A percentile compares a stretch with the other conserved stretches of the same genome.
These are phyloP conservation scores for Sanghuangporus weigelae DNA, from an alignment of 1,284 basidiomycete genomes.

Conservation along the genomic window DNA sequence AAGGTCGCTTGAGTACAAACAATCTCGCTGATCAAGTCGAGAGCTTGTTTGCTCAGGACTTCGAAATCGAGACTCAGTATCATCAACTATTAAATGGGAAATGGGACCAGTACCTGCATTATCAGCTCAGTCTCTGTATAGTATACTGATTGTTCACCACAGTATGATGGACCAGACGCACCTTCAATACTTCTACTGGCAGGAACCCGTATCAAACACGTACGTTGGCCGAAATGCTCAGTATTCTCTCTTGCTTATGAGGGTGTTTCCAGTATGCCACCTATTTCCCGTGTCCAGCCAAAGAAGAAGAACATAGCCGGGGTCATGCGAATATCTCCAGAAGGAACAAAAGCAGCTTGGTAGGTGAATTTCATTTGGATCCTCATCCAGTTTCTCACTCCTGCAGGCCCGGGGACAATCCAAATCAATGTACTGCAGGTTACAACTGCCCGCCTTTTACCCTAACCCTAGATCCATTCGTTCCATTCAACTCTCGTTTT, in stretches of 20 bases:
- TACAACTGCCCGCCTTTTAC: slow-evolving; percentile 50
- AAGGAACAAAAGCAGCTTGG: slow-evolving; percentile 55
- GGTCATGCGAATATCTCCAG: slow-evolving; percentile 56
- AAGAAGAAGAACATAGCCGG: slow-evolving; percentile 53
- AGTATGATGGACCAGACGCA: slow-evolving; percentile 71
- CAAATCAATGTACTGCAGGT: slow-evolving; percentile 44
- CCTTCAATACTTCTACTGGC: slow-evolving; percentile 65
- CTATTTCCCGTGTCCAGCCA: slow-evolving; percentile 48
- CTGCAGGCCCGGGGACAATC: slow-evolving; percentile 58
- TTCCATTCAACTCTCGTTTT: slow-evolving; percentile 46
- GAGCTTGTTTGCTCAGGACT: slow-evolving; percentile 54
- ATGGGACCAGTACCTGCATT: slow-evolving; percentile 47
- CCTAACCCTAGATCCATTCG: slow-evolving; percentile 49
- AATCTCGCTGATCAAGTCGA: slow-evolving; percentile 48
- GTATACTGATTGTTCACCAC: background rate
- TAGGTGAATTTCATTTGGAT: slow-evolving; percentile 23
- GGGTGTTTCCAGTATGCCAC: slow-evolving; percentile 42
- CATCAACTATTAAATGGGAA: slow-evolving; percentile 57
- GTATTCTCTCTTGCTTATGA: background rate
- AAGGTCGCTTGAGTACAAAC: slow-evolving; percentile 60
- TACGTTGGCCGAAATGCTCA: slow-evolving; percentile 24
- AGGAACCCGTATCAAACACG: slow-evolving; percentile 61
- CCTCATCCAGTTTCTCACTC: background rate
- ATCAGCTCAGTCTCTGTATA: background rate
- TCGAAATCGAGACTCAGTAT: slow-evolving; percentile 53